Base-by-base conservation (phyloP, 495 filamentous ascomycete genomes). In the Cudoniella acicularis region DNA sequence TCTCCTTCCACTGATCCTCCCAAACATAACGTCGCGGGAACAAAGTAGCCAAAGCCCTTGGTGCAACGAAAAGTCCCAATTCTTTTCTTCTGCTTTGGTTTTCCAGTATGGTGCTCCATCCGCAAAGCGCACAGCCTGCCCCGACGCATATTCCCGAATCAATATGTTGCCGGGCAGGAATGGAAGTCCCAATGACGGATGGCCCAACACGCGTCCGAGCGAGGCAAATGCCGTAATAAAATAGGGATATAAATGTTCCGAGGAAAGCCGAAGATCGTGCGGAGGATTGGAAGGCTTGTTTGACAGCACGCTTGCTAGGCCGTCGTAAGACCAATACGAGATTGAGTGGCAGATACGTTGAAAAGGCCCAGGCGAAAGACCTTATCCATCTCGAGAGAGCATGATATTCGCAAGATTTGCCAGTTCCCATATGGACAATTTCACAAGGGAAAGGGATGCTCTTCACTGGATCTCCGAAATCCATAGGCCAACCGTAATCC, bases 151-250 rank as follows among this genome's bases (percentile, higher is more conserved):
- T 64, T 2, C 92, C 91, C 6, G 72, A 68, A 41, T 84, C 79
- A 47, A 84, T 78, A 10, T 59, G 51, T 63, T 77, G 51, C 8
- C 62, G 40, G 10, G 65, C 58, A 20, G 65, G 65, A 0, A 71
- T 73, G 42, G 82, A 76, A 1, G 66, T 72, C 17, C 79, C 75
- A 24, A 93, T 74, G 22, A 95, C 27, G 49, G 73, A 73, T 1
- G 92, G 92, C 0, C 92, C 92, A 9, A 96, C 52, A n/a, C 88
- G 77, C 2, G 88, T 92, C 27, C 92, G 82, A 1, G 87, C 79
- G 0, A 96, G 82, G 67, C 92, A 97, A 6, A 97, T 88, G 24
- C 85, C 83, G 70, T 96, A 96, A 73, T 93, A 97, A 62, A 94
- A 95, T 1, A 93, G 75, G 10, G 81, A 74, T 58, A 96, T 87